Evolutionary conservation across 179 eudicot species (phyloP).

Genomic region (Corrigiola litoralis): DNA sequence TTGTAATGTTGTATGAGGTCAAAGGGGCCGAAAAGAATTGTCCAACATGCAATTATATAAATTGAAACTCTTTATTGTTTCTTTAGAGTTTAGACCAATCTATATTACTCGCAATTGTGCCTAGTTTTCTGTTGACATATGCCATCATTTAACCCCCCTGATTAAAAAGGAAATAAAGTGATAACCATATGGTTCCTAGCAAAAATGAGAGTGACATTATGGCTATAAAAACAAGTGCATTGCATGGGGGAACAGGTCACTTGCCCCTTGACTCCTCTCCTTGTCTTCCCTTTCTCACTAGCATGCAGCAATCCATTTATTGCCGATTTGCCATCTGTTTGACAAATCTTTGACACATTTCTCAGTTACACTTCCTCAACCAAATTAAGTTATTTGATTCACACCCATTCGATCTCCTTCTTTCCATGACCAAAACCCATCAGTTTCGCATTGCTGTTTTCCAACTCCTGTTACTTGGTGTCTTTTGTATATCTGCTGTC

Average conservation of each 20-base stretch:
- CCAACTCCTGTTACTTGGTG: background rate
- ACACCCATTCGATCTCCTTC: background rate
- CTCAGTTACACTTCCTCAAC: background rate
- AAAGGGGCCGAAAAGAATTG: no score
- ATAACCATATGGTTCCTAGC: background rate
- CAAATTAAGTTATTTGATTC: background rate
- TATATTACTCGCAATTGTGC: slow-evolving; percentile 4
- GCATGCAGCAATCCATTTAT: slow-evolving; percentile 22
- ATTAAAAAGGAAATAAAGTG: background rate
- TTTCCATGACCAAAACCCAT: background rate
- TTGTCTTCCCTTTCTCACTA: background rate
- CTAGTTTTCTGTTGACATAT: slow-evolving; percentile 3
- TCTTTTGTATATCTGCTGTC: background rate
- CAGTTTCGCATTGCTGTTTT: background rate
- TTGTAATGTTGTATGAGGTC: no score
- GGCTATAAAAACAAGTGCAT: slow-evolving; percentile 28
- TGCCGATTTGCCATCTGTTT: slow-evolving; percentile 21
- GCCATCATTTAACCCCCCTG: slow-evolving; percentile 13
- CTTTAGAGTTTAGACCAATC: background rate
- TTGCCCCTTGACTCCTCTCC: background rate
- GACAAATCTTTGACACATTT: slow-evolving; percentile 1
- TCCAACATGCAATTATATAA: no score
- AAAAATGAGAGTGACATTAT: slow-evolving; percentile 9
- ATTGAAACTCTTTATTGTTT: no score
- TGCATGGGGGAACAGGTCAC: slow-evolving; percentile 29